phyloP scores from a whole-genome alignment of 2,329 filamentous ascomycete species.

The Dryadomyces quercus-mongolicae region DNA sequence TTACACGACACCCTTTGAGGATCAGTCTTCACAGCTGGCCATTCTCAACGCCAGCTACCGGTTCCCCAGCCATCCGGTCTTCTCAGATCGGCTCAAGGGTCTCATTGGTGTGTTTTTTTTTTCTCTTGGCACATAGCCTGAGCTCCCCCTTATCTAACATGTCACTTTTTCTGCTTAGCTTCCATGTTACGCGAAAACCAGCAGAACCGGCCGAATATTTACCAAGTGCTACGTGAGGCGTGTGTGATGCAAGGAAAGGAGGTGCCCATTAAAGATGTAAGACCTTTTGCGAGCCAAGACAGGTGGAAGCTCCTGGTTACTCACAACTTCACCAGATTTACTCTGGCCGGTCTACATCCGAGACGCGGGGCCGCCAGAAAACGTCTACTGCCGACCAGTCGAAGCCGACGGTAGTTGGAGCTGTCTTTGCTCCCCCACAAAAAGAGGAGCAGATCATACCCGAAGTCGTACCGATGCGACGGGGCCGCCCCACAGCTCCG shows the following conservation, averaged over 20 bases:
- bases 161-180: too few species aligned
- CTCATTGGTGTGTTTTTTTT: constrained; percentile 58
- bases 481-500: constrained; percentile 55
- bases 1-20: constrained; percentile 97
- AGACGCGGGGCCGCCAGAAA: constrained; percentile 40
- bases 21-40: constrained; percentile 81
- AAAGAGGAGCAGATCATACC: constrained; percentile 64
- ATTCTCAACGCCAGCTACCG: constrained; percentile 94
- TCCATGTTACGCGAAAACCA: constrained; percentile 86
- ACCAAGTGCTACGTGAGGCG: constrained; percentile 77
- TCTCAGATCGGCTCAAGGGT: constrained; percentile 80
- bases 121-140: too few species aligned
- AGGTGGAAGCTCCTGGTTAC: neutral
- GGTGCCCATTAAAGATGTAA: constrained; percentile 78
- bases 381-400: constrained; percentile 34
- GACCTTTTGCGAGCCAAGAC: constrained; percentile 15
- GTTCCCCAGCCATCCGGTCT: constrained; percentile 76
- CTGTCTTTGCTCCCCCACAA: constrained; percentile 66
- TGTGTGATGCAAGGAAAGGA: constrained; percentile 82
- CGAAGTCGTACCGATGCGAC: constrained; percentile 86
- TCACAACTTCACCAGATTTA: constrained; percentile 49
- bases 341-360: constrained; percentile 48
- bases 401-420: constrained; percentile 56
- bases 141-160: constrained; percentile 5
- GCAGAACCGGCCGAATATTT: constrained; percentile 73